Conservation (phyloP, 164 flowering plant species). For the Protea cynaroides region DNA sequence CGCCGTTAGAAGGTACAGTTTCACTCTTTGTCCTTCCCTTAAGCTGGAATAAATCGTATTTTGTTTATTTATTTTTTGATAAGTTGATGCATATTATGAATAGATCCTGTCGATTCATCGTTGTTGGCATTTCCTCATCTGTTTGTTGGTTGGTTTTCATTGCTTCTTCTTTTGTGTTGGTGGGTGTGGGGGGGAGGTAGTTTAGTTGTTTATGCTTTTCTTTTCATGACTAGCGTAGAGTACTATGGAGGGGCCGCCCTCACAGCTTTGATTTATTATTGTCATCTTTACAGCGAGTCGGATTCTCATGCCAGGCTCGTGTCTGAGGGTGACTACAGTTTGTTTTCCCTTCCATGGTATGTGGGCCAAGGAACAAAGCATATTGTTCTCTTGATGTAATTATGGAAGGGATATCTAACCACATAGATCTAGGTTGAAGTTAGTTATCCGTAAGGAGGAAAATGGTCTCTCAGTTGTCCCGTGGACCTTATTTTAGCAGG, state of each 20-base stretch:
- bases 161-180: not conserved
- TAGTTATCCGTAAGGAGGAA: no score
- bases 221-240: no score
- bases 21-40: not conserved
- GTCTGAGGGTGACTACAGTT: conserved; percentile 20
- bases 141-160: not conserved
- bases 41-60: no score
- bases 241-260: not conserved
- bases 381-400: not conserved
- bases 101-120: not conserved
- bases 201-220: no score
- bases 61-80: not conserved
- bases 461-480: not conserved
- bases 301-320: conserved; percentile 15
- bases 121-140: not conserved
- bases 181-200: not conserved
- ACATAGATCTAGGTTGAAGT: not conserved
- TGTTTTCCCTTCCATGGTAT: not conserved
- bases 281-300: conserved; percentile 21
- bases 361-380: not conserved
- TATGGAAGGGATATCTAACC: not conserved
- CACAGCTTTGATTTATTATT: not conserved
- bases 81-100: no score
- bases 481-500: not conserved
- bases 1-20: conserved; percentile 52